Conservation (phyloP, 768 basidiomycete genomes). For the Chalciporus chontae region DNA sequence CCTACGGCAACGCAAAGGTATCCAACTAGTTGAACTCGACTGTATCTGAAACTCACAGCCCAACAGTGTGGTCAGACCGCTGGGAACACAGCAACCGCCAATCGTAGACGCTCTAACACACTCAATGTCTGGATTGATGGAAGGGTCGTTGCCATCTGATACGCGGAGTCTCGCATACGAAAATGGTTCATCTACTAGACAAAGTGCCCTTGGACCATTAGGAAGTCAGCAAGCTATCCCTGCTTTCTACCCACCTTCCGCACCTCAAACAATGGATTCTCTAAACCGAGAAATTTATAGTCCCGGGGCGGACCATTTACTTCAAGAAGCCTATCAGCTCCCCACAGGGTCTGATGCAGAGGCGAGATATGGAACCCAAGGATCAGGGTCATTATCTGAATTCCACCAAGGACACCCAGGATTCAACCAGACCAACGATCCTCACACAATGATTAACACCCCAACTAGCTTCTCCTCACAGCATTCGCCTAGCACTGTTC, state of each 20-base stretch:
- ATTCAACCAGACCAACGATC: constrained; percentile 1
- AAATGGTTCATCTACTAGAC: constrained; percentile 1
- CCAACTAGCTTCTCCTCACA: constrained; percentile 2
- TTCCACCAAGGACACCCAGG: background rate
- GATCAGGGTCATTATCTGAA: constrained; percentile 5
- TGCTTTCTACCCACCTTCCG: constrained; percentile 9
- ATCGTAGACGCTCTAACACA: constrained; percentile 4
- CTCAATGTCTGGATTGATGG: constrained; percentile 10
- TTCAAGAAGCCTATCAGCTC: constrained; percentile 7
- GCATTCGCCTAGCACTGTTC: background rate
- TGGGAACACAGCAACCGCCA: background rate
- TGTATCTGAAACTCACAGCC: background rate
- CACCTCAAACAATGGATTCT: background rate
- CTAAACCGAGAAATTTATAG: constrained; percentile 3
- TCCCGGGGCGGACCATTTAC: background rate
- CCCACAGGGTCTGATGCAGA: background rate
- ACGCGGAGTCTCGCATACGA: constrained; percentile 2
- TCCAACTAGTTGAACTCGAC: background rate
- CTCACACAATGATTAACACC: constrained; percentile 1
- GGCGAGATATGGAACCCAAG: constrained; percentile 12
- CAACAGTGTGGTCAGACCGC: background rate
- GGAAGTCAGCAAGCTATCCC: background rate
- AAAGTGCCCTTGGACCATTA: background rate
- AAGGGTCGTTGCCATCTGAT: background rate
- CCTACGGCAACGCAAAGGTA: constrained; percentile 10